phyloP scores from a whole-genome alignment of 2,329 filamentous ascomycete genomes.

The Sporothrix dimorphospora region DNA sequence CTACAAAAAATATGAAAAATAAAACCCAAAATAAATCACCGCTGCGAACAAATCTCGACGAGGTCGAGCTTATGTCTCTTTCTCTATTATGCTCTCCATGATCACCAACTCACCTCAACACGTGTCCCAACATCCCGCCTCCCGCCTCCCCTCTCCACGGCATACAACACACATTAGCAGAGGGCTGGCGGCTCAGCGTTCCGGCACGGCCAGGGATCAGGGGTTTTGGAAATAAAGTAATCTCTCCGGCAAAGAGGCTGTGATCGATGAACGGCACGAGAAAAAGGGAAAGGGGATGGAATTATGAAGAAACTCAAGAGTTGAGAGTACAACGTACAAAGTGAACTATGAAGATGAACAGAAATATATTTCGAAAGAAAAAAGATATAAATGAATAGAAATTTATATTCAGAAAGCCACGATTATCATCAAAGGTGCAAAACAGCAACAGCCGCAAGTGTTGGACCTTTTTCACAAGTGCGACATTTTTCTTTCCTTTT shows the following conservation, averaged over 20 bases:
- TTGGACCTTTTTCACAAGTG: no score
- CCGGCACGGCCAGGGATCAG: conserved; percentile 18
- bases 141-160: background rate
- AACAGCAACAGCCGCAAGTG: no score
- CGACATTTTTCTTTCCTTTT: no score
- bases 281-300: background rate
- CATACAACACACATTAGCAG: conserved; percentile 2
- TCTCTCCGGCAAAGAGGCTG: conserved; percentile 17
- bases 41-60: no score
- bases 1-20: no score
- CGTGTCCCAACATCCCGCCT: background rate
- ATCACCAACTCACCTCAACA: background rate
- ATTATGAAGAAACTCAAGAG: background rate
- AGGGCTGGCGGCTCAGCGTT: conserved; percentile 19
- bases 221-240: conserved; percentile 14
- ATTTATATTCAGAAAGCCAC: background rate
- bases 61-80: no score
- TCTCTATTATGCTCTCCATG: background rate
- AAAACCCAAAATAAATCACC: no score
- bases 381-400: no score
- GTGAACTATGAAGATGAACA: background rate
- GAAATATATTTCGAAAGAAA: no score
- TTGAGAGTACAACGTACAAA: background rate
- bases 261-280: background rate
- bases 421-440: background rate